Evolutionary conservation across 352 stramenopile genomes (phyloP), one percentile per base, ranked within the genome.

Genomic region (Pythium coloratum): DNA sequence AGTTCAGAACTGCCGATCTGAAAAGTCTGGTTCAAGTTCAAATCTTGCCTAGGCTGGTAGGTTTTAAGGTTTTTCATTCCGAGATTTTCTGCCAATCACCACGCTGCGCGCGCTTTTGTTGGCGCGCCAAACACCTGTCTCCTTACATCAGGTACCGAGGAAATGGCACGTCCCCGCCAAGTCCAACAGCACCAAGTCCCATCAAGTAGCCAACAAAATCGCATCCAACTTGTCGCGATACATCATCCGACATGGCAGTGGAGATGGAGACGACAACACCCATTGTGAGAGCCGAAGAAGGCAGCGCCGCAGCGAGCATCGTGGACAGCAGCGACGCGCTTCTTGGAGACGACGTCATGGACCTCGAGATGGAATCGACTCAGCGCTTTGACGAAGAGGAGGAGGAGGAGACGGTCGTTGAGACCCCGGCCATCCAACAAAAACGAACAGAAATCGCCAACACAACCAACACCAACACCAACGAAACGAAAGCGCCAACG

Each of bases 381-480:
- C 80, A 89, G 60, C 34, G 79, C 46, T 62, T 86, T 26, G 53
- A 67, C 3, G 75, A 78, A 3, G 70, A 82, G 13, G 60, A 72
- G 12, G 59, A 67, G 12, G 28, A 32, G 16, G 50, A 47, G 4
- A 50, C 49, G 10, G 34, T 18, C 10, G 32, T 34, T 20, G 36
- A 60, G 18, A 62, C 30, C 10, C 44, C 2, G 1, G 8, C 13
- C n/a, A 10, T 20, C 28, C 34, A 14, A 7, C 26, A 44, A 47
- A 10, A 16, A 13, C 30, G 36, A 16, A 50, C 36, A 8, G 33
- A 24, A 57, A 34, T 47, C 50, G 28, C 32, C 33, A 38, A 34
- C 24, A 14, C 28, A 24, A 14, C 20, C 55, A 16, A 12, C 62
- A 44, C 30, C 49, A 36, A 57, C 24, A 28, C 53, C 53, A 59